A percentile compares a stretch with the other conserved stretches of the same genome.
Evolutionary conservation across 192 early-diverging fungal species (phyloP).

Genomic region (Backusella sp.): DNA sequence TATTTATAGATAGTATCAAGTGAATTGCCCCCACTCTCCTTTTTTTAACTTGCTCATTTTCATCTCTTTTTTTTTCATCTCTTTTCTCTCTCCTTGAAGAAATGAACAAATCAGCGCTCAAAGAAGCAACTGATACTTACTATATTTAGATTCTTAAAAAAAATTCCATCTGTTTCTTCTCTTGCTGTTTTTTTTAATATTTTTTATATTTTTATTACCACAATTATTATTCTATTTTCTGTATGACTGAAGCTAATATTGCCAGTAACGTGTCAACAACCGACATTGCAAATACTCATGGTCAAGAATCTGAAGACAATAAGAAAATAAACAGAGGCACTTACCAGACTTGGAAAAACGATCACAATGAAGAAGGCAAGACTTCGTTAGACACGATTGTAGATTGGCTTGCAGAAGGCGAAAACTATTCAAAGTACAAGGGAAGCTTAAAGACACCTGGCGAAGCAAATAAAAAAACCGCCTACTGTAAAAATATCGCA

Average conservation of each 20-base stretch:
- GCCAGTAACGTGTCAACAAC: background rate
- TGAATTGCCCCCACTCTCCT: background rate
- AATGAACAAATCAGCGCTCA: background rate
- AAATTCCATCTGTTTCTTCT: background rate
- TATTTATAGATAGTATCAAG: background rate
- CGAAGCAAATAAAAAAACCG: background rate
- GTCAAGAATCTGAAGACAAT: background rate
- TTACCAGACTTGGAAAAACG: background rate
- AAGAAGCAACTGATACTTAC: background rate
- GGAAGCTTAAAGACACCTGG: background rate
- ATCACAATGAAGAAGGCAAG: background rate
- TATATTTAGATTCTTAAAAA: slow-evolving; percentile 8
- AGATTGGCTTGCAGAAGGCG: background rate
- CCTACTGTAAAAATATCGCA: background rate
- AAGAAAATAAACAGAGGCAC: background rate
- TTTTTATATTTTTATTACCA: background rate
- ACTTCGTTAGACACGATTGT: slow-evolving; percentile 1
- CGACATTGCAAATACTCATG: background rate
- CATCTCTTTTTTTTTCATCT: background rate
- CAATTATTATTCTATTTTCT: background rate
- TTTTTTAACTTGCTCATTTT: background rate
- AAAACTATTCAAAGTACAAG: background rate
- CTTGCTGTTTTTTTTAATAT: background rate
- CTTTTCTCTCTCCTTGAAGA: background rate
- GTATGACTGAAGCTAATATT: background rate